Evolutionary conservation across 176 grass and related monocot species (phyloP).

Genomic region (Themeda triandra): DNA sequence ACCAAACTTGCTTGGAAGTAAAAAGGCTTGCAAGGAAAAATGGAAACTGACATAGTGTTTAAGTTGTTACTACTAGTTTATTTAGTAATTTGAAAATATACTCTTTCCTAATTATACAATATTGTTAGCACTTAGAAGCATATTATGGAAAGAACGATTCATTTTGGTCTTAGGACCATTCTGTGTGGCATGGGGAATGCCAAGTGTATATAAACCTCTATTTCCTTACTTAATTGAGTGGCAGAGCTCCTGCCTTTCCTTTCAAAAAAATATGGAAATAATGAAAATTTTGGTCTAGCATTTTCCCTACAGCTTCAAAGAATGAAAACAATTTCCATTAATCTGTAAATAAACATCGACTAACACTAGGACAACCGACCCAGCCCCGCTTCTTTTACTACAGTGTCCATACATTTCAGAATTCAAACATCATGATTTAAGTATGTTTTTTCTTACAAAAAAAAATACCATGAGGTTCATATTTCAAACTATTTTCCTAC

Average conservation of each 20-base stretch:
- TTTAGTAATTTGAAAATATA: not conserved
- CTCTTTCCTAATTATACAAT: not conserved
- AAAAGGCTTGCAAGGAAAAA: not conserved
- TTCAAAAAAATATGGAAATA: not conserved
- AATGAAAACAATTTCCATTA: not conserved
- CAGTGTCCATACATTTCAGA: not conserved
- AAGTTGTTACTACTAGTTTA: not conserved
- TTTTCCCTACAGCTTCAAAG: not conserved
- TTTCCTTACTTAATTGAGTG: too few species aligned
- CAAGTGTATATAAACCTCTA: too few species aligned
- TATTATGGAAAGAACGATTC: too few species aligned
- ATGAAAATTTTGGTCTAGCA: not conserved
- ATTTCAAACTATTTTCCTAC: not conserved
- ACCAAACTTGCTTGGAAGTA: not conserved
- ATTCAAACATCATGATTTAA: not conserved
- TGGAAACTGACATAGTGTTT: not conserved
- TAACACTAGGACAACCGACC: not conserved
- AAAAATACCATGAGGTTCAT: not conserved
- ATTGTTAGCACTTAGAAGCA: not conserved
- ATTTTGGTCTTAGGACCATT: too few species aligned
- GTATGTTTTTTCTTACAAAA: not conserved
- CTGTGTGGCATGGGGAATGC: too few species aligned
- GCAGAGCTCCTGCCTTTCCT: too few species aligned
- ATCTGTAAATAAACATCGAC: not conserved
- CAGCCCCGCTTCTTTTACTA: not conserved